Conservation (phyloP, 768 basidiomycete genomes). For the Serendipita indica region DNA sequence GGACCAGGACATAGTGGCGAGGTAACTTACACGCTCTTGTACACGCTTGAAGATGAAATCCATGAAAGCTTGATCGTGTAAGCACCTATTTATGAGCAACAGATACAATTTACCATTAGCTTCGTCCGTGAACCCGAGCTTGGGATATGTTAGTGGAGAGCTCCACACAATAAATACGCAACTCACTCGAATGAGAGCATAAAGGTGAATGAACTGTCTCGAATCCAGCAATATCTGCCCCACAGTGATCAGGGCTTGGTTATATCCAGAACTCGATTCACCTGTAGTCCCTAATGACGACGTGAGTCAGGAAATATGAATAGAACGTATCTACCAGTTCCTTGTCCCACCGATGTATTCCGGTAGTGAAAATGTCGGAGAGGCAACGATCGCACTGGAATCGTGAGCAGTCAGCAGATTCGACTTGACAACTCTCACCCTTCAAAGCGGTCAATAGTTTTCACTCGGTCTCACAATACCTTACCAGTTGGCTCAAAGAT, state of each 20-base stretch:
- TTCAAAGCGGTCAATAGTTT: not conserved
- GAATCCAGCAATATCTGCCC: slow-evolving; percentile 50
- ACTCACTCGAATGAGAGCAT: slow-evolving; percentile 60
- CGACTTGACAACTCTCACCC: slow-evolving; percentile 1
- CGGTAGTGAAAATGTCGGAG: slow-evolving; percentile 87
- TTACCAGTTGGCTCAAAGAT: slow-evolving; percentile 81
- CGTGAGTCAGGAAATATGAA: slow-evolving; percentile 11
- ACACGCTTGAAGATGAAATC: slow-evolving; percentile 81
- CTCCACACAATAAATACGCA: not conserved
- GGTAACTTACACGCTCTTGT: slow-evolving; percentile 36
- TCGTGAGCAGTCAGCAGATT: slow-evolving; percentile 8
- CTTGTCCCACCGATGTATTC: slow-evolving; percentile 82
- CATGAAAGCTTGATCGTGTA: slow-evolving; percentile 47
- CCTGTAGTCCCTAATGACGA: slow-evolving; percentile 44
- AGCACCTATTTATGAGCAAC: slow-evolving; percentile 10
- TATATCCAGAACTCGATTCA: slow-evolving; percentile 19
- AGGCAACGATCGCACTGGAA: slow-evolving; percentile 73
- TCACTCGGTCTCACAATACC: slow-evolving; percentile 14
- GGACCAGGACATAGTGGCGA: not conserved
- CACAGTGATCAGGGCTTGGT: not conserved
- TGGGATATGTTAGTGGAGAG: not conserved
- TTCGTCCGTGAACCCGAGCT: slow-evolving; percentile 82
- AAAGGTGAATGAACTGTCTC: slow-evolving; percentile 96
- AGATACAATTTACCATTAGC: slow-evolving; percentile 48
- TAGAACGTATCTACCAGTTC: slow-evolving; percentile 45